Evolutionary conservation across 768 basidiomycete species (phyloP).

Genomic region (Tubosaeta sp.): DNA sequence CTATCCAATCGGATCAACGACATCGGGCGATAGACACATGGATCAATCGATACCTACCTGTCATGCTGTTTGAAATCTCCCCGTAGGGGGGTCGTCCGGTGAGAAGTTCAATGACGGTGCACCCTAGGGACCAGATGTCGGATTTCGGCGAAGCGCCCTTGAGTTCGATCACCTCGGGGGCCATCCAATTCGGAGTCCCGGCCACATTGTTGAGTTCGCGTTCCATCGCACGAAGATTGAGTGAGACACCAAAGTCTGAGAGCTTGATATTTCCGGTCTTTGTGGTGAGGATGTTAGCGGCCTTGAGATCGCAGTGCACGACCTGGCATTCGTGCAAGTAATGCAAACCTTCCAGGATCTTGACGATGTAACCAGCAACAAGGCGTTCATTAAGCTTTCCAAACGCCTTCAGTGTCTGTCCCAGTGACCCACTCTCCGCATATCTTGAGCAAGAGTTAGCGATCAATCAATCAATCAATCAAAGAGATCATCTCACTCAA

Average conservation of each 20-base stretch:
- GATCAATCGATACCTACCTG: slow-evolving; percentile 49
- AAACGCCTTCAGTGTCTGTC: slow-evolving; percentile 89
- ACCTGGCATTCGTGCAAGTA: slow-evolving; percentile 89
- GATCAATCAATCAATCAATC: neutral
- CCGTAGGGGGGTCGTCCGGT: slow-evolving; percentile 91
- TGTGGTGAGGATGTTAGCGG: slow-evolving; percentile 97
- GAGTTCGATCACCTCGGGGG: slow-evolving; percentile 94
- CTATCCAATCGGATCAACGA: slow-evolving; percentile 35
- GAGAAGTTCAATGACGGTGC: slow-evolving; percentile 90
- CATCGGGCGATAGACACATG: neutral
- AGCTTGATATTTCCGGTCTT: slow-evolving; percentile 98
- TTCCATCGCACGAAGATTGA: slow-evolving; percentile 90
- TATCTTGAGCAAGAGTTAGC: slow-evolving; percentile 50
- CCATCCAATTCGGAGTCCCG: slow-evolving; percentile 99
- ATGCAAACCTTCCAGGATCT: slow-evolving; percentile 92
- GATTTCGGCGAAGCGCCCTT: slow-evolving; percentile 91
- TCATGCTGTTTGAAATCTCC: slow-evolving; percentile 86
- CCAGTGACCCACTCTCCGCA: slow-evolving; percentile 93
- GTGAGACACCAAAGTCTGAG: slow-evolving; percentile 95
- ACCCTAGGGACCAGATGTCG: slow-evolving; percentile 94
- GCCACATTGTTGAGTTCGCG: slow-evolving; percentile 80
- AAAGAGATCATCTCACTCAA: slow-evolving; percentile 62
- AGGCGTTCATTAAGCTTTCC: slow-evolving; percentile 90
- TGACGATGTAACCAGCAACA: slow-evolving; percentile 90
- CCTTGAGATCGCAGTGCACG: slow-evolving; percentile 97